phyloP scores from a whole-genome alignment of 768 basidiomycete species.

The Xanthoconium purpureum region DNA sequence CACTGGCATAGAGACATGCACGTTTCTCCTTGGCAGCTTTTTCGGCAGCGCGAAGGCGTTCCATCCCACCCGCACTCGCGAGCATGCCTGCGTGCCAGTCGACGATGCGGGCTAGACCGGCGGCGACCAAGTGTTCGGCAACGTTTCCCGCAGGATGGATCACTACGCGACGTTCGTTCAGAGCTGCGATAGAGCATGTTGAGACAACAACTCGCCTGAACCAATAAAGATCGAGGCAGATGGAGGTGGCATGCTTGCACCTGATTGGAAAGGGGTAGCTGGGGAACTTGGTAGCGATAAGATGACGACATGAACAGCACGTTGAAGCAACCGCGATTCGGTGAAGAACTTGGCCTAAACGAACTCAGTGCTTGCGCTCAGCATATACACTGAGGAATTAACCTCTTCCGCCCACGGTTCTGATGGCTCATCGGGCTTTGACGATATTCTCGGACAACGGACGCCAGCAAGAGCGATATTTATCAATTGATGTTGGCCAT shows the following conservation, averaged over 20 bases:
- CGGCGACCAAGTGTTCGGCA: slow-evolving; percentile 80
- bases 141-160: slow-evolving; percentile 94
- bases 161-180: slow-evolving; percentile 38
- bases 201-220: slow-evolving; percentile 46
- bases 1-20: slow-evolving; percentile 63
- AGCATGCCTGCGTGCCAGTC: slow-evolving; percentile 99
- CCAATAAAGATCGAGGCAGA: slow-evolving; percentile 89
- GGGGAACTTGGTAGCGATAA: slow-evolving; percentile 77
- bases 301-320: slow-evolving; percentile 70
- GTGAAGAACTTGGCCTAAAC: slow-evolving; percentile 88
- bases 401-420: slow-evolving; percentile 93
- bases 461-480: slow-evolving; percentile 85
- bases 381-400: slow-evolving; percentile 20
- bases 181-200: neutral
- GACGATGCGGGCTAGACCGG: slow-evolving; percentile 86
- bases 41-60: slow-evolving; percentile 82
- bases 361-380: slow-evolving; percentile 1
- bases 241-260: slow-evolving; percentile 51
- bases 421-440: slow-evolving; percentile 70
- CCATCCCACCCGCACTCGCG: slow-evolving; percentile 78
- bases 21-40: slow-evolving; percentile 75
- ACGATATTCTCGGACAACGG: slow-evolving; percentile 66
- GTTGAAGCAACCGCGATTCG: slow-evolving; percentile 82
- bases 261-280: slow-evolving; percentile 75
- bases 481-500: slow-evolving; percentile 85